These are phyloP conservation scores for Colletotrichum euphorbiae DNA, from an alignment of 2,329 filamentous ascomycete species.

Conservation along the genomic window DNA sequence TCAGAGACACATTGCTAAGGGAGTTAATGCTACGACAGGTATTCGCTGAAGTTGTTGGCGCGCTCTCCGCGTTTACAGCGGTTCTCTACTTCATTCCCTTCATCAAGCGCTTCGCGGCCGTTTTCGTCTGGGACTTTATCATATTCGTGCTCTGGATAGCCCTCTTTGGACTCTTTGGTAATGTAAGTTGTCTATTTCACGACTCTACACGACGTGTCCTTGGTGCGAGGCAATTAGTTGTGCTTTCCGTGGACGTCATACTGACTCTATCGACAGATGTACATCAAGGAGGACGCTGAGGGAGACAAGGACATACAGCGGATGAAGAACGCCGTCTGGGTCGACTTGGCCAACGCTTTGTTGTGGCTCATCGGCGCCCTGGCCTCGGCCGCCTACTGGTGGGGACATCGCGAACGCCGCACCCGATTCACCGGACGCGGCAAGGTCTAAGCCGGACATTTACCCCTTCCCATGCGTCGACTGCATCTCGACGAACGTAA, in stretches of 20 bases:
- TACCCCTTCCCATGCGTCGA: background rate
- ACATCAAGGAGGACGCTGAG: conserved; percentile 75
- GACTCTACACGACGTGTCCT: background rate
- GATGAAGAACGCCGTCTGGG: conserved; percentile 91
- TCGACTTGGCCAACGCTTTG: conserved; percentile 79
- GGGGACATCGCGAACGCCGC: conserved; percentile 62
- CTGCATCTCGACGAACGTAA: no score
- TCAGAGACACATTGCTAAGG: no score
- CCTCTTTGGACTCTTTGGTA: conserved; percentile 86
- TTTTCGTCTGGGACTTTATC: conserved; percentile 77
- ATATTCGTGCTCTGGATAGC: conserved; percentile 84
- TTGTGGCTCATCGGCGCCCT: conserved; percentile 78
- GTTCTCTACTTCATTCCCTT: conserved; percentile 75
- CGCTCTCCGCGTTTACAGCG: conserved; percentile 72
- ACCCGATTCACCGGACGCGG: conserved; percentile 71
- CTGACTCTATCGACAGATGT: conserved; percentile 62
- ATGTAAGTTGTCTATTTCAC: conserved; percentile 51
- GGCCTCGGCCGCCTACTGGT: conserved; percentile 70
- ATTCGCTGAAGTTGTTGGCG: conserved; percentile 79
- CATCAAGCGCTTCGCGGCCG: conserved; percentile 62
- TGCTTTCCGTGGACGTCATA: background rate
- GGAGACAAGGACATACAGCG: conserved; percentile 72
- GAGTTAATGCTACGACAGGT: conserved; percentile 53
- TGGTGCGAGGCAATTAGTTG: no score
- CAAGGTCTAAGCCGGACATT: conserved; percentile 53